Evolutionary conservation across 345 rosid species (phyloP), one percentile per base, ranked within the genome.

Genomic region (Eucalyptus regnans): DNA sequence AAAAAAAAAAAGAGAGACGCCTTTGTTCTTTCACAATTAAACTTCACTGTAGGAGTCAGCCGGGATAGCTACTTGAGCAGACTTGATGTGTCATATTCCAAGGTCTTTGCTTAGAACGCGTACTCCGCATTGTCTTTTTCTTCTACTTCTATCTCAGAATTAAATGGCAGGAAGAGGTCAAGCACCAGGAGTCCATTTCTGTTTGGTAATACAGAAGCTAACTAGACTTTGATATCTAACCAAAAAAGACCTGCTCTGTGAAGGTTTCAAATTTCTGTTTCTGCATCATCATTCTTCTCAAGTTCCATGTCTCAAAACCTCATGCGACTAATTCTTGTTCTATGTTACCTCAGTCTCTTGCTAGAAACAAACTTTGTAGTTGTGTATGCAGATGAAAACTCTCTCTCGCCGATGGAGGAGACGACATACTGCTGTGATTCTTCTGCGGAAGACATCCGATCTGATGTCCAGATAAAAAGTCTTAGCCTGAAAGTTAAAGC

Each of bases 11-110:
- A 29, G 4, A 62, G 7, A 12, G 3, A 62, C 1, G 33, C 71
- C 33, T 29, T 29, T 13, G 17, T 64, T 0, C 33, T 12, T 29
- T 60, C 64, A 60, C n/a, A 60, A 27, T 25, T 11, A 60, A 60
- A 0, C n/a, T 60, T 0, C 31, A 25, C 31, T 2, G n/a, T 25
- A 11, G 66, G 66, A 60, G 0, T 0, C 66, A 60, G 66, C 66
- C 66, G 27, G n/a, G n/a, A 60, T 10, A 0, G 66, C 66, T 12
- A 27, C 31, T 60, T 60, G 66, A 60, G 66, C 66, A 60, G 66
- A 60, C 66, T 27, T 60, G 66, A 60, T 27, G 66, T 60, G 31
- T 60, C 14, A 10, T 60, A 60, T 60, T 60, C 2, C 66, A 60
- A 60, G 0, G 66, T 60, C 31, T 25, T 60, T 0, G 66, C 66